Evolutionary conservation across 495 filamentous ascomycete species (phyloP).

Genomic region (Xylaria curta): DNA sequence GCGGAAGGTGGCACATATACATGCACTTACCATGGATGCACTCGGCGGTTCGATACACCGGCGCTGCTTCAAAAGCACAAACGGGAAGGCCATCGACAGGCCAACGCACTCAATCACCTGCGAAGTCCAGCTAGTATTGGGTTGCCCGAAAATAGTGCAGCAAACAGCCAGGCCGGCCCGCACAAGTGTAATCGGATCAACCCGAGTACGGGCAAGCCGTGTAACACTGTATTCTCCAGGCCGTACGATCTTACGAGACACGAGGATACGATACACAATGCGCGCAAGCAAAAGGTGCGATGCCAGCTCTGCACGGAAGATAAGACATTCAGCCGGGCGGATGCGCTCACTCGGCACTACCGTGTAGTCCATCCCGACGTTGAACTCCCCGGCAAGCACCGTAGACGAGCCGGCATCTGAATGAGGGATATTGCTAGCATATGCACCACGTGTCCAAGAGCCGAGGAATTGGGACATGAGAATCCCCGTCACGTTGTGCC

Average conservation of each 20-base stretch:
- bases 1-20: constrained; percentile 91
- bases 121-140: constrained; percentile 30
- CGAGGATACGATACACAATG: constrained; percentile 97
- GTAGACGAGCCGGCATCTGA: constrained; percentile 45
- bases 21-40: constrained; percentile 92
- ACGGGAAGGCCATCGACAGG: constrained; percentile 85
- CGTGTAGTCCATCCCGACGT: constrained; percentile 87
- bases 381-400: constrained; percentile 74
- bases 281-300: constrained; percentile 91
- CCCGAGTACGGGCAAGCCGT: constrained; percentile 93
- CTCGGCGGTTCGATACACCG: constrained; percentile 84
- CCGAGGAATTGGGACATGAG: neutral
- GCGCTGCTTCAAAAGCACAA: constrained; percentile 93
- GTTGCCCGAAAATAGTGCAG: constrained; percentile 23
- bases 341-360: constrained; percentile 91
- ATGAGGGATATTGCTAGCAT: constrained; percentile 20
- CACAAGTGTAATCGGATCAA: constrained; percentile 93
- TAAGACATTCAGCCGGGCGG: constrained; percentile 93
- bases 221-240: constrained; percentile 94
- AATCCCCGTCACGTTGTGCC: neutral
- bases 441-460: constrained; percentile 20
- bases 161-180: constrained; percentile 84
- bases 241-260: constrained; percentile 97
- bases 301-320: constrained; percentile 96
- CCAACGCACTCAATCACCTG: constrained; percentile 48